Conservation (phyloP, 2,329 filamentous ascomycete species). For the Fusarium proliferatum region DNA sequence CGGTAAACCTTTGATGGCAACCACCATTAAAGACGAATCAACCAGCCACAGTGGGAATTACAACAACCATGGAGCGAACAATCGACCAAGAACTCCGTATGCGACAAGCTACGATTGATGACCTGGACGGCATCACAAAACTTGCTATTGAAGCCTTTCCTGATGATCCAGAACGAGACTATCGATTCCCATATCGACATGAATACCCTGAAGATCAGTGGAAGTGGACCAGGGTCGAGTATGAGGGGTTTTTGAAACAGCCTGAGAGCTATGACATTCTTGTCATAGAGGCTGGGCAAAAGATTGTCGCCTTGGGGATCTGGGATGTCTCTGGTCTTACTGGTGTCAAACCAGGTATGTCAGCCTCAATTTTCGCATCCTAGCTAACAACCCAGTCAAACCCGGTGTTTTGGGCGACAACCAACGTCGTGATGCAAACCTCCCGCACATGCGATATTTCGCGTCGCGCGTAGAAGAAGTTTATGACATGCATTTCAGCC, state of each 20-base stretch:
- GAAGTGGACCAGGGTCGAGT: neutral
- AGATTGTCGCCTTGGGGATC: neutral
- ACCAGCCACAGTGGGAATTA: neutral
- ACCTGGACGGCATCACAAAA: neutral
- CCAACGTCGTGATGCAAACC: neutral
- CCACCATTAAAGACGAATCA: neutral
- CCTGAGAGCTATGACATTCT: neutral
- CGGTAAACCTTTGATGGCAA: neutral
- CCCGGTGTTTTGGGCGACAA: neutral
- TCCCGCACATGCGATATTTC: neutral
- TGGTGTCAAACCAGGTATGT: neutral
- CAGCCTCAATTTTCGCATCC: neutral
- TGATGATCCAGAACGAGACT: neutral
- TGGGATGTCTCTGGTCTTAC: neutral
- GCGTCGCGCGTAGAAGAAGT: neutral
- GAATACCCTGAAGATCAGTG: neutral
- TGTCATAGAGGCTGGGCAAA: neutral
- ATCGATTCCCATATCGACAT: neutral
- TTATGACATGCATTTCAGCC: neutral
- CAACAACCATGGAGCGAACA: neutral
- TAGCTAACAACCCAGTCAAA: neutral
- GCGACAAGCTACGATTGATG: neutral
- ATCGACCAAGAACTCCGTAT: neutral
- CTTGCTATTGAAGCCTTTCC: neutral
- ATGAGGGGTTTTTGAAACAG: neutral